Evolutionary conservation across 306 rosid species (phyloP).

Genomic region (Albizia julibrissin): DNA sequence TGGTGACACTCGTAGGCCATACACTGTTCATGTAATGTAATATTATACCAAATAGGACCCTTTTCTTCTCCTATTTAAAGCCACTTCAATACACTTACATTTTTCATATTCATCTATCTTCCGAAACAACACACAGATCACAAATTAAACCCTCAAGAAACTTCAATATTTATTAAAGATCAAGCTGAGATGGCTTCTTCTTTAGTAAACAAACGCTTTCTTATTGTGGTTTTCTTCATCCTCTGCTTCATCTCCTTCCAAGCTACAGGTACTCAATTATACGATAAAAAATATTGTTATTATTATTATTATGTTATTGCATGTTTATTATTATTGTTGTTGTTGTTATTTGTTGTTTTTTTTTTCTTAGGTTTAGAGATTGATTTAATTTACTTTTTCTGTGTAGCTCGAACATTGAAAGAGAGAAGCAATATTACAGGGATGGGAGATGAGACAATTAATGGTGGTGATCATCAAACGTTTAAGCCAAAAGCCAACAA

Average conservation of each 20-base stretch:
- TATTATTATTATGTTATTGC: background rate
- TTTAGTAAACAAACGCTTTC: constrained; percentile 48
- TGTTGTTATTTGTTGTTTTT: background rate
- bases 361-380: background rate
- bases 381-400: background rate
- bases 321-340: background rate
- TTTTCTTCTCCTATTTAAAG: constrained; percentile 41
- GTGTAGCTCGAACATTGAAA: constrained; percentile 67
- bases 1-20: constrained; percentile 53
- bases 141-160: background rate
- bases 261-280: constrained; percentile 48
- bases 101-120: background rate
- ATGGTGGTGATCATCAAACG: background rate
- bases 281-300: background rate
- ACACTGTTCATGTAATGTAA: constrained; percentile 33
- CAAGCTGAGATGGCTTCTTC: constrained; percentile 44
- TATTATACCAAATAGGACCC: constrained; percentile 27
- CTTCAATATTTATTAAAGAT: background rate
- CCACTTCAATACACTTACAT: constrained; percentile 15
- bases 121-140: background rate
- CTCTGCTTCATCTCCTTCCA: constrained; percentile 56
- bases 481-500: constrained; percentile 43
- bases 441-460: background rate
- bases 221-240: constrained; percentile 57
- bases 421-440: constrained; percentile 22